Conservation (phyloP, 2,329 filamentous ascomycete genomes). For the Fusarium longipes region DNA sequence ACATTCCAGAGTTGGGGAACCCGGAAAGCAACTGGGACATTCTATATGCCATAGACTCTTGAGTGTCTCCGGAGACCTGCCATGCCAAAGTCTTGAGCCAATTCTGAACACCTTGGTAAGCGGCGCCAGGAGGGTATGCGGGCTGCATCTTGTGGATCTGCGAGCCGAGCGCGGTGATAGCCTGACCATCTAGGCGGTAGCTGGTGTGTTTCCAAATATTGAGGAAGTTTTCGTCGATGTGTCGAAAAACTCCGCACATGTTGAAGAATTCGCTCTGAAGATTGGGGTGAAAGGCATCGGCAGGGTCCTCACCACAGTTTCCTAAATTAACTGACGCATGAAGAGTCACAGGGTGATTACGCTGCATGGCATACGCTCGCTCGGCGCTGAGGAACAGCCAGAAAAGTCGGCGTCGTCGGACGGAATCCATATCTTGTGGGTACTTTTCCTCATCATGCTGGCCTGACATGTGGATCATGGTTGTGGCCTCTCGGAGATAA, state of each 20-base stretch:
- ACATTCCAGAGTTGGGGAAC: constrained; percentile 76
- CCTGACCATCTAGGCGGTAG: constrained; percentile 65
- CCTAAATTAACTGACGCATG: constrained; percentile 73
- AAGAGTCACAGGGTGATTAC: constrained; percentile 75
- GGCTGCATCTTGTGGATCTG: neutral
- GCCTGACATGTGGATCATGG: constrained; percentile 70
- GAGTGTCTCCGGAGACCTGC: constrained; percentile 66
- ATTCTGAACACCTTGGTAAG: constrained; percentile 69
- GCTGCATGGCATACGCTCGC: constrained; percentile 78
- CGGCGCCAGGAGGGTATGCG: constrained; percentile 63
- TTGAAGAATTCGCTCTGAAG: constrained; percentile 67
- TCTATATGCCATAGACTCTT: constrained; percentile 70
- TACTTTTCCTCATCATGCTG: constrained; percentile 75
- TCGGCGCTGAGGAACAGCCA: constrained; percentile 80
- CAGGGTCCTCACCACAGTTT: constrained; percentile 72
- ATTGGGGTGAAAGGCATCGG: constrained; percentile 64
- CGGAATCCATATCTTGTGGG: constrained; percentile 66
- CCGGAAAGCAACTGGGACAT: constrained; percentile 74
- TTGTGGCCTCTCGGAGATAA: constrained; percentile 80
- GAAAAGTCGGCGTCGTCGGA: constrained; percentile 73
- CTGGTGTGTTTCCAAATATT: constrained; percentile 74
- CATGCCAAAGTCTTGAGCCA: constrained; percentile 74
- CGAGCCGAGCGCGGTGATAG: constrained; percentile 53
- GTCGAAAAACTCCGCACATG: constrained; percentile 71
- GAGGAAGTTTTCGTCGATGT: constrained; percentile 73